These are phyloP conservation scores for Suillus subluteus DNA, from an alignment of 768 basidiomycete genomes.

Conservation along the genomic window DNA sequence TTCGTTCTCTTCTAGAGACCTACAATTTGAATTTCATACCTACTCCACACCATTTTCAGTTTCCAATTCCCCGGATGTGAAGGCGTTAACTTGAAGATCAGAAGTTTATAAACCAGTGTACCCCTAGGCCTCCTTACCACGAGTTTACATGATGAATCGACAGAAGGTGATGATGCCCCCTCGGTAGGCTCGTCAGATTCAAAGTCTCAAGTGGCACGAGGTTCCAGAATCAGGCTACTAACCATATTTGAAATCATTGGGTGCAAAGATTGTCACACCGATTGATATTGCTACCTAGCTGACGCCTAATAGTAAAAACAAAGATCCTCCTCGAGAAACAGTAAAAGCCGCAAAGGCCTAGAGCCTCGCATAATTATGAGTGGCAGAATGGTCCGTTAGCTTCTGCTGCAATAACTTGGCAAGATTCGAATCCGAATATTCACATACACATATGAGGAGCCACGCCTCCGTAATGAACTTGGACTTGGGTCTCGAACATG, in stretches of 20 bases:
- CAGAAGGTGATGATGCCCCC: neutral
- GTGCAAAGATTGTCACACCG: neutral
- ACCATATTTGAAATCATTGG: neutral
- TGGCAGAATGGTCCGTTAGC: neutral
- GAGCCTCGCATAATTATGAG: neutral
- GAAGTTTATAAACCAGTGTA: neutral
- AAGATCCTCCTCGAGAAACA: neutral
- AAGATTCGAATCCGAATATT: neutral
- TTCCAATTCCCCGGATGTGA: slow-evolving; percentile 6
- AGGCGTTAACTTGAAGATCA: neutral
- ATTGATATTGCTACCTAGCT: neutral
- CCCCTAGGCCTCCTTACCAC: neutral
- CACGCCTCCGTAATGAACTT: neutral
- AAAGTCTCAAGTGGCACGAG: neutral
- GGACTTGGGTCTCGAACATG: neutral
- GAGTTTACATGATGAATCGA: neutral
- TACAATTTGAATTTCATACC: neutral
- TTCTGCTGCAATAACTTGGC: neutral
- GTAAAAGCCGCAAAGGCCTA: neutral
- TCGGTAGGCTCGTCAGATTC: neutral
- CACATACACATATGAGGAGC: neutral
- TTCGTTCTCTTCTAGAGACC: neutral
- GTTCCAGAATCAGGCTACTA: neutral
- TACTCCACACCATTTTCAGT: neutral
- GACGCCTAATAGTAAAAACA: neutral